Percentiles rank a stretch among this genome's conserved stretches.
Evolutionary conservation across 1,284 basidiomycete species (phyloP).

Genomic region (Apiotrichum sp.): DNA sequence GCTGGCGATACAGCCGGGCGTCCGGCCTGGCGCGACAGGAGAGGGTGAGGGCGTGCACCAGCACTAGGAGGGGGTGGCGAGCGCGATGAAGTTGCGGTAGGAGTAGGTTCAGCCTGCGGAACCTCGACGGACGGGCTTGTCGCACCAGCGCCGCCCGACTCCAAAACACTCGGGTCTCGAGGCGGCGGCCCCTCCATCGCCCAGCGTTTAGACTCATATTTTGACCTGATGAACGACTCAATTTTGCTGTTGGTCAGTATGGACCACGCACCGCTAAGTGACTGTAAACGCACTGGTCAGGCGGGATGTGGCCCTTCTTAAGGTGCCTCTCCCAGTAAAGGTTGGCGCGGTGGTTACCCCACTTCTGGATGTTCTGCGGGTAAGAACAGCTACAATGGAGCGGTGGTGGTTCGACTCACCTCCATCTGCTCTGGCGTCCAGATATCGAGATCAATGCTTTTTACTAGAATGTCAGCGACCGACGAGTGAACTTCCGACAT

Average conservation of each 20-base stretch:
- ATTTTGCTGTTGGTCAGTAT: slow-evolving; percentile 67
- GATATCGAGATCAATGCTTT: slow-evolving; percentile 93
- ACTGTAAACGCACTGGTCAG: slow-evolving; percentile 72
- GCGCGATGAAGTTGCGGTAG: slow-evolving; percentile 22
- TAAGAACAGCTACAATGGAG: background rate
- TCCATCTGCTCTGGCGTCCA: slow-evolving; percentile 99
- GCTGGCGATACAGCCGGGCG: slow-evolving; percentile 15
- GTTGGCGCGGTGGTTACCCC: slow-evolving; percentile 91
- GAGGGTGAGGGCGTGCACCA: slow-evolving; percentile 29
- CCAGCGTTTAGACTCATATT: slow-evolving; percentile 92
- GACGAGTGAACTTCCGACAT: background rate
- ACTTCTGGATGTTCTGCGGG: slow-evolving; percentile 67
- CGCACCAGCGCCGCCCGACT: slow-evolving; percentile 47
- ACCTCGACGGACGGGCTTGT: background rate
- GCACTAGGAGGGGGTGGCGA: slow-evolving; percentile 21
- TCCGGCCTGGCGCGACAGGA: slow-evolving; percentile 30
- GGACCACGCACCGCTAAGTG: background rate
- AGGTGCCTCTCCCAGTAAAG: slow-evolving; percentile 96
- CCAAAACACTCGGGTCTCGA: slow-evolving; percentile 71
- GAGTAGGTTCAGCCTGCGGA: slow-evolving; percentile 7
- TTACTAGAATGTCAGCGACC: slow-evolving; percentile 54
- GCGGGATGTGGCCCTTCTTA: slow-evolving; percentile 83
- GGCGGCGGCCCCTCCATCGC: slow-evolving; percentile 82
- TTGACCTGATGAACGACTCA: slow-evolving; percentile 94
- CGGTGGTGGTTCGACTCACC: slow-evolving; percentile 50